Percentiles rank a stretch among this genome's conserved stretches.
phyloP scores from a whole-genome alignment of 371 early-diverging fungal genomes.

The Syncephalastrum sp. region DNA sequence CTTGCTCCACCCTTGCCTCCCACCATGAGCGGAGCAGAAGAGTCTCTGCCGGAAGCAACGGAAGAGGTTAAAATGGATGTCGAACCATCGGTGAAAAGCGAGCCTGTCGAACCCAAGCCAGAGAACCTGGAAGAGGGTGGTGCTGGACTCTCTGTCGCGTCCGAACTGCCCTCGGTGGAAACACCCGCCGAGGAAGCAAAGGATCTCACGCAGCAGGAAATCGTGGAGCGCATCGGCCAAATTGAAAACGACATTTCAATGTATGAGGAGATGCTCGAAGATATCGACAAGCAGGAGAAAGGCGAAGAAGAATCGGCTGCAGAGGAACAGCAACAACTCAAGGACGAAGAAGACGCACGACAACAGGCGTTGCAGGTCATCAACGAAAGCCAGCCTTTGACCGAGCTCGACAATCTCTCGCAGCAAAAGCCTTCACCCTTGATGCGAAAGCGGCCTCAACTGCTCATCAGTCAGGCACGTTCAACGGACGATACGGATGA shows the following conservation, averaged over 20 bases:
- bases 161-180: background rate
- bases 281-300: constrained; percentile 22
- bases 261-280: constrained; percentile 46
- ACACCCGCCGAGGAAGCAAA: background rate
- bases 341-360: constrained; percentile 31
- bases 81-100: background rate
- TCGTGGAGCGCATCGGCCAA: constrained; percentile 50
- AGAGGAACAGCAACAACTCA: constrained; percentile 22
- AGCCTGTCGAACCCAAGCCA: background rate
- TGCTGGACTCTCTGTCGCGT: background rate
- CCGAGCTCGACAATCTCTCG: constrained; percentile 24
- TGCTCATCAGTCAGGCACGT: constrained; percentile 44
- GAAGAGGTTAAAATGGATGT: background rate
- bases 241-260: constrained; percentile 49
- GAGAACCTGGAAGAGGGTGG: constrained; percentile 6
- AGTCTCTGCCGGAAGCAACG: no score
- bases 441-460: constrained; percentile 44
- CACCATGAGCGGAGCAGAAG: no score
- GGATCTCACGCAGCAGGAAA: constrained; percentile 45
- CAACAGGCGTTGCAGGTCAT: constrained; percentile 46
- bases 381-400: constrained; percentile 22
- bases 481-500: constrained; percentile 43
- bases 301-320: constrained; percentile 16
- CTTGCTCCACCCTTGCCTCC: no score
- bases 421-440: constrained; percentile 22